Evolutionary conservation across 1,139 yeast genomes (phyloP), one percentile per base, ranked within the genome.

Genomic region (Casaregolazyma lundiana): DNA sequence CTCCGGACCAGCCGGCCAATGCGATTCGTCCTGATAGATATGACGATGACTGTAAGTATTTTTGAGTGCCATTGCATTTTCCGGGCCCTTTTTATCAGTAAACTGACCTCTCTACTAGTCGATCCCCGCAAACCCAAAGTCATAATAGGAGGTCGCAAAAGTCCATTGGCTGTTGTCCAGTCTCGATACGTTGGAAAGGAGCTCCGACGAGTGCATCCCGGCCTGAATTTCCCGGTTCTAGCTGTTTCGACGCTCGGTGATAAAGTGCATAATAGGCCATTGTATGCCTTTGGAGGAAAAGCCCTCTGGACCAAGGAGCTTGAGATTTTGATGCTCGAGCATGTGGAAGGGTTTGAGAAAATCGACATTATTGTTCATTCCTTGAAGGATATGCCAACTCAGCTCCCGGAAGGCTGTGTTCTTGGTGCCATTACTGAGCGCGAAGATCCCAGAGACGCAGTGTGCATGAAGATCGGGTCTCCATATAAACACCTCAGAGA

Each of bases 261-360:
- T 69, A 84, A 86, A 63, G 82, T 84, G 35, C 92, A 81, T 63
- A 77, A 77, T 58, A 83, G 81, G 60, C 97, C 98, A 4, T 73
- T 92, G 47, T 94, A 92, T 65, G 78, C 96, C 5, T 92, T 92
- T 68, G 97, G 97, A 34, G 98, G 98, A 21, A 92, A 92, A 64
- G 81, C 96, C 0, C 68, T 92, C 38, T 92, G 98, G 98, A 92
- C 98, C 8, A 86, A 88, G 62, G 98, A 92, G 65, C 73, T 92
- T 51, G 98, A 92, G 66, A 83, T 81, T 26, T 70, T 89, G 47
- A 70, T 92, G 47, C 72, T 85, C 54, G 77, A 76, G 52, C 70
- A 76, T 44, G 70, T 81, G 36, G 88, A 80, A n/a, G 64, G 63
- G 30, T 59, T 50, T 43, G 86, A 87, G 47, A 71, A 80, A 62